Base-by-base conservation (phyloP, 441 rosid species). In the Dalechampia spathulata region DNA sequence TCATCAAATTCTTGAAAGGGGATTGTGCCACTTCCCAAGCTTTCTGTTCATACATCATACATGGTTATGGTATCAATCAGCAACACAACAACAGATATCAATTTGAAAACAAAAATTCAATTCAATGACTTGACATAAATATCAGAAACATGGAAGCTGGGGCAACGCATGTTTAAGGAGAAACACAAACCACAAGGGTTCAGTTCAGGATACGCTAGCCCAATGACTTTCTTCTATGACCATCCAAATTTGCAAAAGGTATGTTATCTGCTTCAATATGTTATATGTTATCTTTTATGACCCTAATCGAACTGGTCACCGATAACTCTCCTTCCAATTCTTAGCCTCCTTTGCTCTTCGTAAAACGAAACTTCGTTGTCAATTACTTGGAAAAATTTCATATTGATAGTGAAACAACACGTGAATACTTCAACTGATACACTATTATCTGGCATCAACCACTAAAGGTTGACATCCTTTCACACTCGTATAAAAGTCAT, bases 11-110 rank as follows among this genome's bases (percentile, higher is more conserved):
- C 85, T 85, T 93, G 72, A 93, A 85, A 0, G 99, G 99, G 11
- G 91, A 92, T 60, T 93, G 99, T 9, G 99, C 99, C 61, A 90
- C 95, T 73, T 93, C 99, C 99, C 99, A 93, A n/a, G 99, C 97
- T 92, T 93, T 93, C 99, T 93, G 70, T 67, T 66, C 61, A 70
- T 25, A 40, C 43, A 55, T 20, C 51, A 69, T 26, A 8, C 15
- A 25, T 44, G 52, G 23, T 1, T 38, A 2, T 11, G 17, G 5
- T 5, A 13, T 52, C 52, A 47, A 57, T 51, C 34, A 49, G 49
- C 52, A 60, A 20, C 36, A 36, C 10, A 62, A 43, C 22, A 41
- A 16, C 16, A 1, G 45, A 22, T 3, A 25, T 23, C 44, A 20
- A 27, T 41, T 43, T 38, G 17, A 25, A 39, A 36, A 57, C 4